Evolutionary conservation across 1,284 basidiomycete genomes (phyloP).

Genomic region (Cryptococcus sp.): DNA sequence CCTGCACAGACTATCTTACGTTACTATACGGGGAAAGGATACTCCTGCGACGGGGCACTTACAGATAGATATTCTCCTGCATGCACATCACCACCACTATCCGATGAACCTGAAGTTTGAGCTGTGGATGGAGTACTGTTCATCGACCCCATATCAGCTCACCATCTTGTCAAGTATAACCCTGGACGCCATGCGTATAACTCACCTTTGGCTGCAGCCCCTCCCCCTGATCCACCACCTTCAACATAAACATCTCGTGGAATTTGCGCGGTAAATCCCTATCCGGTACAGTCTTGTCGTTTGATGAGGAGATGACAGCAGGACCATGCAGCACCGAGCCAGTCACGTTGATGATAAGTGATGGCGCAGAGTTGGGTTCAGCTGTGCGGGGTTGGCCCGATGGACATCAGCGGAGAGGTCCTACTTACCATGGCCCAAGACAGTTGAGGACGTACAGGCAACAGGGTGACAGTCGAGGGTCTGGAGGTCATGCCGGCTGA

Average conservation of each 20-base stretch:
- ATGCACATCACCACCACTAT: constrained; percentile 7
- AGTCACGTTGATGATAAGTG: constrained; percentile 42
- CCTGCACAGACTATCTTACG: no score
- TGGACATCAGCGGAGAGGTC: neutral
- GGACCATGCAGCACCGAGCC: constrained; percentile 45
- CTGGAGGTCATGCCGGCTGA: constrained; percentile 43
- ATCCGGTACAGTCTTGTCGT: constrained; percentile 8
- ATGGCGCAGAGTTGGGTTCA: constrained; percentile 29
- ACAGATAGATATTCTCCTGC: no score
- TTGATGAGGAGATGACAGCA: constrained; percentile 21
- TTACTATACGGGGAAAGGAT: no score
- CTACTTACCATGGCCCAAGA: neutral
- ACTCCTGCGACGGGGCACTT: no score
- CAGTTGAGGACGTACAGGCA: constrained; percentile 24
- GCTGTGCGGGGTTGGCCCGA: constrained; percentile 1
- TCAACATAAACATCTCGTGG: constrained; percentile 44
- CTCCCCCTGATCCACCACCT: constrained; percentile 34
- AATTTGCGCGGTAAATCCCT: constrained; percentile 42
- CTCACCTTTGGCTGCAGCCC: constrained; percentile 45
- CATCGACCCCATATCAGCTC: constrained; percentile 2
- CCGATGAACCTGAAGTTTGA: constrained; percentile 46
- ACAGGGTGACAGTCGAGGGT: constrained; percentile 46
- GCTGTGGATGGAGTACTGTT: constrained; percentile 42
- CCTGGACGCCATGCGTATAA: neutral
- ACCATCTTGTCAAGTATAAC: neutral